phyloP scores from a whole-genome alignment of 2,329 filamentous ascomycete genomes.

The Sclerotinia borealis region DNA sequence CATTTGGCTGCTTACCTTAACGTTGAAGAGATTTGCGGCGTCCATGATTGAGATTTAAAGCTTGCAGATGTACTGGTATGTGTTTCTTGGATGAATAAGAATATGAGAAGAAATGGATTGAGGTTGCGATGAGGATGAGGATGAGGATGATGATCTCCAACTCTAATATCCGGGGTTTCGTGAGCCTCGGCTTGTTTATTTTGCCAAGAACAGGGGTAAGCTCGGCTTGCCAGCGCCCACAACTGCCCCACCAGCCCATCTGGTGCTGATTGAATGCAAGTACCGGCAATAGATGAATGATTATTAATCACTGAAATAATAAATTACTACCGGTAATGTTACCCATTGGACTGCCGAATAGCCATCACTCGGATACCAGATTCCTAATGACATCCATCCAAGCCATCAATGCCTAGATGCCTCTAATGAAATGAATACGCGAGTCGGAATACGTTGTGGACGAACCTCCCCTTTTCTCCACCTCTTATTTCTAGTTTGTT shows the following conservation, averaged over 20 bases:
- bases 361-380: neutral
- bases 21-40: conserved; percentile 47
- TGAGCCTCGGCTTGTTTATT: neutral
- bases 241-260: neutral
- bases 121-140: neutral
- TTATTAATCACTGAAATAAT: too few species aligned
- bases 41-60: conserved; percentile 41
- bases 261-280: too few species aligned
- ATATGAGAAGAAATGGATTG: neutral
- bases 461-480: too few species aligned
- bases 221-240: neutral
- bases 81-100: neutral
- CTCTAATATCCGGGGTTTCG: neutral
- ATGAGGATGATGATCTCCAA: neutral
- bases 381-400: too few species aligned
- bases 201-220: neutral
- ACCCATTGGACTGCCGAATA: too few species aligned
- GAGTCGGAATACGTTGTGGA: too few species aligned
- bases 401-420: too few species aligned
- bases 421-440: too few species aligned
- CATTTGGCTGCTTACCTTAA: conserved; percentile 42
- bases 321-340: too few species aligned
- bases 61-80: neutral
- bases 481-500: too few species aligned
- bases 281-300: too few species aligned